These are phyloP conservation scores for Hysterangium stoloniferum DNA, from an alignment of 768 basidiomycete species.

Conservation along the genomic window DNA sequence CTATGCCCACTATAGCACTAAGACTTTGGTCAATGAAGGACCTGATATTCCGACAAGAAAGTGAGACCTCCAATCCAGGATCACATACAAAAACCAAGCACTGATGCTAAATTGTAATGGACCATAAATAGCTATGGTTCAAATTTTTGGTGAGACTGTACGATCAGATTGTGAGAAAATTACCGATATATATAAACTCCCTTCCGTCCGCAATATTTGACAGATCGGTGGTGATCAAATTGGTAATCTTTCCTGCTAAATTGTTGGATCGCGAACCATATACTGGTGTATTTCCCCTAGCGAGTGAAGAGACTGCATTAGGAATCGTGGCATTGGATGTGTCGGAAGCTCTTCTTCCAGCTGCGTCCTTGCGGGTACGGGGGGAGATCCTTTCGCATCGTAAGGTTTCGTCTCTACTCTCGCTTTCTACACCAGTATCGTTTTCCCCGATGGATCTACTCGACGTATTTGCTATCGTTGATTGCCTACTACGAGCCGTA, in stretches of 20 bases:
- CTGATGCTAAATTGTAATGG: conserved; percentile 36
- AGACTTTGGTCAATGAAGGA: conserved; percentile 1
- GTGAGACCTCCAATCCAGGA: conserved; percentile 43
- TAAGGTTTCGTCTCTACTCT: conserved; percentile 12
- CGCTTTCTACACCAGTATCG: conserved; percentile 12
- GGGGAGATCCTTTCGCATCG: conserved; percentile 11
- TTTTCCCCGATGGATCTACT: conserved; percentile 31
- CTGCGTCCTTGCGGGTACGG: too few relatives aligned
- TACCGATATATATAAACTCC: too few relatives aligned
- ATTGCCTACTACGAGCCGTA: too few relatives aligned
- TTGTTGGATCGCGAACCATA: conserved; percentile 31
- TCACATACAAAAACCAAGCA: conserved; percentile 33
- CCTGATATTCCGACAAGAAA: not conserved
- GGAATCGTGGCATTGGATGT: not conserved
- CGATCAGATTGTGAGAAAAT: conserved; percentile 28
- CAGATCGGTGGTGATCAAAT: conserved; percentile 62
- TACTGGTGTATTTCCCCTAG: not conserved
- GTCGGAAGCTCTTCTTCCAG: not conserved
- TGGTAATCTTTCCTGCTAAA: conserved; percentile 69
- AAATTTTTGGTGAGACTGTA: conserved; percentile 13
- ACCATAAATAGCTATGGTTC: conserved; percentile 24
- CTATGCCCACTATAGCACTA: conserved; percentile 45
- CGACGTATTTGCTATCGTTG: conserved; percentile 17
- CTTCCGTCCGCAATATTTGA: too few relatives aligned
- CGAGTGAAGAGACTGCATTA: not conserved